phyloP scores from a whole-genome alignment of 768 basidiomycete genomes.

The Rubroboletus pulcherrimus region DNA sequence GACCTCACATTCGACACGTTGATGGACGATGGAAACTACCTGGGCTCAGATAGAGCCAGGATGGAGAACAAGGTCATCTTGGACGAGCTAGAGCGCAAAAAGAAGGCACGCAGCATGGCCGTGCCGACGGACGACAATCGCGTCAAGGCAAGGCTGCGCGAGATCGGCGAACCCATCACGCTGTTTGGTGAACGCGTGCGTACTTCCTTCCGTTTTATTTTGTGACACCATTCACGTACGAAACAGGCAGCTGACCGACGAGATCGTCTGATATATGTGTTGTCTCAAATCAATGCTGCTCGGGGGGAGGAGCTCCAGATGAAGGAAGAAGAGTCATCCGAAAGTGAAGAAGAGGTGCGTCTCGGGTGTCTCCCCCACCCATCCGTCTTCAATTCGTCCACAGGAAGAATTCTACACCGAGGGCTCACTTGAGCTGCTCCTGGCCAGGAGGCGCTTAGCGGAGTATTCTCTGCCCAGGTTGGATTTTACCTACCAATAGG shows the following conservation, averaged over 20 bases:
- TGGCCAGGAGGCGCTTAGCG: conserved; percentile 81
- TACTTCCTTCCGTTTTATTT: conserved; percentile 18
- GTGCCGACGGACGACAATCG: conserved; percentile 96
- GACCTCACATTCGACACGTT: conserved; percentile 76
- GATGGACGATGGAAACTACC: conserved; percentile 73
- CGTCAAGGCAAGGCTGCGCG: conserved; percentile 83
- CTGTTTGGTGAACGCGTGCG: conserved; percentile 95
- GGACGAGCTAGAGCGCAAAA: conserved; percentile 96
- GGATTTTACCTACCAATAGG: conserved; percentile 59
- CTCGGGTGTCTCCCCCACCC: neutral
- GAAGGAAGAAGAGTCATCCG: conserved; percentile 64
- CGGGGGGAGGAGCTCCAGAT: conserved; percentile 76
- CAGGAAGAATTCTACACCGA: conserved; percentile 95
- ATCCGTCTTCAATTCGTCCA: conserved; percentile 6
- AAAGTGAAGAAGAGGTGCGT: conserved; percentile 73
- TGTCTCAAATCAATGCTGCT: conserved; percentile 90
- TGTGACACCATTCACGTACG: conserved; percentile 14
- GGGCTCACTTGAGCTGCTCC: conserved; percentile 82
- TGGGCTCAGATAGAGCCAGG: conserved; percentile 70
- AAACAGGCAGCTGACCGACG: conserved; percentile 88
- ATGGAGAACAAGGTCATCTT: conserved; percentile 84
- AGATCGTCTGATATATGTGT: conserved; percentile 90
- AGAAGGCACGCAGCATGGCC: conserved; percentile 87
- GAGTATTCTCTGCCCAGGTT: conserved; percentile 96
- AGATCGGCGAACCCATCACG: conserved; percentile 96